Conservation (phyloP, 371 early-diverging fungal species). For the Syncephalastrum sp. region DNA sequence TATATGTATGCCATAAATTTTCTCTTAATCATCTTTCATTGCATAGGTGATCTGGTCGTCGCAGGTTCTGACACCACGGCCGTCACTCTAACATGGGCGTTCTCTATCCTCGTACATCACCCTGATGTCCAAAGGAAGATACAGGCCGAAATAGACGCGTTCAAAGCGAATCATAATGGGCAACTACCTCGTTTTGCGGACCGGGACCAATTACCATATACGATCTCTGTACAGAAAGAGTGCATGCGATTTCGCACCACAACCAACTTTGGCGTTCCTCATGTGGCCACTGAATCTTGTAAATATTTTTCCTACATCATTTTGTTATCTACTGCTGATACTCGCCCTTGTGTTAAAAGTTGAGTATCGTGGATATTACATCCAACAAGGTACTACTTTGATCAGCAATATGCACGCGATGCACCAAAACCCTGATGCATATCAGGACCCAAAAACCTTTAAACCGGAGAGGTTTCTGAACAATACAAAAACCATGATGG, state of each 20-base stretch:
- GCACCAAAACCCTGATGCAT: slow-evolving; percentile 13
- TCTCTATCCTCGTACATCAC: slow-evolving; percentile 24
- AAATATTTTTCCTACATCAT: neutral
- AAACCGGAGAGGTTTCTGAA: slow-evolving; percentile 15
- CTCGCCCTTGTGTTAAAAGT: neutral
- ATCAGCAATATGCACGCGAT: slow-evolving; percentile 16
- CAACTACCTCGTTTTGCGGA: slow-evolving; percentile 15
- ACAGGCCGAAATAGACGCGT: slow-evolving; percentile 15
- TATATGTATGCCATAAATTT: neutral
- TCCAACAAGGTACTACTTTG: slow-evolving; percentile 8
- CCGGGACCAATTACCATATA: slow-evolving; percentile 17
- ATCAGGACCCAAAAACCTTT: slow-evolving; percentile 14
- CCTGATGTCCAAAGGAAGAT: slow-evolving; percentile 18
- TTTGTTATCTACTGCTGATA: neutral
- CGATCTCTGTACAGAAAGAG: slow-evolving; percentile 18
- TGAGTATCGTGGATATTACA: slow-evolving; percentile 8
- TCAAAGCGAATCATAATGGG: slow-evolving; percentile 10
- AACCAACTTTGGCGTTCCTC: slow-evolving; percentile 17
- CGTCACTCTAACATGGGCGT: slow-evolving; percentile 17
- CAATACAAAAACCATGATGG: slow-evolving; percentile 13
- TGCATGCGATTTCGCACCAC: slow-evolving; percentile 17
- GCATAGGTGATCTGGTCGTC: slow-evolving; percentile 13
- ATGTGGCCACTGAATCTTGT: slow-evolving; percentile 12
- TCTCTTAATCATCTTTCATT: neutral
- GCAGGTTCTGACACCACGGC: slow-evolving; percentile 26